Percentiles rank a stretch among this genome's conserved stretches.
These are phyloP conservation scores for Colletotrichum sp. DNA, from an alignment of 2,329 filamentous ascomycete genomes.

Conservation along the genomic window DNA sequence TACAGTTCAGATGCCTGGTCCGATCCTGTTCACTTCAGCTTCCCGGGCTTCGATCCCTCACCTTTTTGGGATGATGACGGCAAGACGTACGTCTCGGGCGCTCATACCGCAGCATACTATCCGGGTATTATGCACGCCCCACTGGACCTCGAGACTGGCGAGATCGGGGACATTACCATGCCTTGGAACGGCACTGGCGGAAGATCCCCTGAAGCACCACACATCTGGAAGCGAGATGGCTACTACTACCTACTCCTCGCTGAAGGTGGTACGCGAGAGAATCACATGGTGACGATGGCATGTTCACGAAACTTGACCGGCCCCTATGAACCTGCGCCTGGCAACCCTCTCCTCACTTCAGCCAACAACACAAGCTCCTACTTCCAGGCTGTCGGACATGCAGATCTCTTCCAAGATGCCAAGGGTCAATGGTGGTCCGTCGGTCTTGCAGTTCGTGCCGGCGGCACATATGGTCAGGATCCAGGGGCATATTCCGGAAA, in stretches of 20 bases:
- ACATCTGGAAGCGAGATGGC: constrained; percentile 54
- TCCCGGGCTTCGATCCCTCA: constrained; percentile 47
- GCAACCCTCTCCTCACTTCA: constrained; percentile 50
- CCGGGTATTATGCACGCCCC: constrained; percentile 41
- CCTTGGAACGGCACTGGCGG: constrained; percentile 54
- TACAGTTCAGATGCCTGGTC: constrained; percentile 27
- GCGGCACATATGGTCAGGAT: constrained; percentile 29
- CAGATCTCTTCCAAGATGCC: constrained; percentile 58
- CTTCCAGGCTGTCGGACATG: constrained; percentile 60
- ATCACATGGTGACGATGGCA: constrained; percentile 54
- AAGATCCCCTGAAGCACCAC: constrained; percentile 54
- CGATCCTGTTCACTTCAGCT: constrained; percentile 27
- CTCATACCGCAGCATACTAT: constrained; percentile 27
- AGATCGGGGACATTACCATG: constrained; percentile 36
- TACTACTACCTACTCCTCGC: constrained; percentile 59
- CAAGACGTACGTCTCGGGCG: constrained; percentile 51
- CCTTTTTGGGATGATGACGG: constrained; percentile 62
- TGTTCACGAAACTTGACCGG: constrained; percentile 44
- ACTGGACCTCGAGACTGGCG: constrained; percentile 43
- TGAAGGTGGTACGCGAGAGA: constrained; percentile 53
- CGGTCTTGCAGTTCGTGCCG: constrained; percentile 42
- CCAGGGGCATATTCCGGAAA: constrained; percentile 33
- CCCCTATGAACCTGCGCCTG: constrained; percentile 45
- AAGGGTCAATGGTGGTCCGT: constrained; percentile 44
- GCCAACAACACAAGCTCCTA: constrained; percentile 46